Percentiles rank a stretch among this genome's conserved stretches.
Conservation (phyloP, 1,284 basidiomycete genomes). For the Rhizoctonia solani region DNA sequence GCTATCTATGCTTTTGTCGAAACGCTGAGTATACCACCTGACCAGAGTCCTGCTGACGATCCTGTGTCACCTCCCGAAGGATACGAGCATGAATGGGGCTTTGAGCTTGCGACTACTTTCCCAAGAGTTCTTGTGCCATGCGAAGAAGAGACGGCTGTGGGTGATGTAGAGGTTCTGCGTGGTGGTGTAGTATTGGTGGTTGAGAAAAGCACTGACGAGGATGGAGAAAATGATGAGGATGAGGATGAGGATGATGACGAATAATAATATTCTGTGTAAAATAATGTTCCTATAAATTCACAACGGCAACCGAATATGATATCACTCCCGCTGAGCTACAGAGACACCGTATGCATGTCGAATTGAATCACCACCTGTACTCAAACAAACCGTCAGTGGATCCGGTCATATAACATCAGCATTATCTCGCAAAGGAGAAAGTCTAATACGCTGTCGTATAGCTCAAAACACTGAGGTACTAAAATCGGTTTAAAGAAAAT, state of each 20-base stretch:
- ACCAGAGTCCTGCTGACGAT: conserved; percentile 50
- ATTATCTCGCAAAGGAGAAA: no score
- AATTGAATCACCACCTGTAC: no score
- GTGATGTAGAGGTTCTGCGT: conserved; percentile 57
- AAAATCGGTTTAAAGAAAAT: no score
- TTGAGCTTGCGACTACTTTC: conserved; percentile 69
- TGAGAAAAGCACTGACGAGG: conserved; percentile 52
- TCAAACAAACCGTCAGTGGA: no score
- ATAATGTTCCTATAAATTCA: neutral
- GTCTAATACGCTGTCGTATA: no score
- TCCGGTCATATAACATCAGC: no score
- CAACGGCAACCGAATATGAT: no score
- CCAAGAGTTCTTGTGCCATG: conserved; percentile 69
- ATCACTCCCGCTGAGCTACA: no score
- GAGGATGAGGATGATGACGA: conserved; percentile 37
- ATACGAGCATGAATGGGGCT: conserved; percentile 65
- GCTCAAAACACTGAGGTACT: no score
- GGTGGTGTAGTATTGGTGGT: conserved; percentile 74
- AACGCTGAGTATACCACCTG: conserved; percentile 52
- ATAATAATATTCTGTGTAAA: neutral
- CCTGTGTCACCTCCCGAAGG: conserved; percentile 50
- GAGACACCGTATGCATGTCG: no score
- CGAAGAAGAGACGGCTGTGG: conserved; percentile 51
- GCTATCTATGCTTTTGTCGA: conserved; percentile 74
- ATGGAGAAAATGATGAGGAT: conserved; percentile 40